Conservation (phyloP, 768 basidiomycete genomes). For the Boletales sp. region DNA sequence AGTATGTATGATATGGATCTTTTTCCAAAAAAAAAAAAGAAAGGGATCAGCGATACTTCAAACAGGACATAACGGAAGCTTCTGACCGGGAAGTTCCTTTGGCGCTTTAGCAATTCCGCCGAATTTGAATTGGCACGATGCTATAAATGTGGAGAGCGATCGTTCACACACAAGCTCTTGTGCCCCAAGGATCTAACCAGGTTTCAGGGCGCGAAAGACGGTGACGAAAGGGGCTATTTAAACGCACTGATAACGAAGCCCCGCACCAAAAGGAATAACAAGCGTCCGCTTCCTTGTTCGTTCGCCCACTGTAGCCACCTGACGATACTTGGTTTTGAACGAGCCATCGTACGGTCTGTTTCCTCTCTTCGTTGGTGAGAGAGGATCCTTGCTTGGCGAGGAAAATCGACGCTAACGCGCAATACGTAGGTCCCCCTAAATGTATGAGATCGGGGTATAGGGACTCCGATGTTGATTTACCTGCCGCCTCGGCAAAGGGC, state of each 20-base stretch:
- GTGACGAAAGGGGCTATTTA: not conserved
- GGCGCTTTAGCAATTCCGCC: conserved; percentile 89
- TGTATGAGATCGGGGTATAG: not conserved
- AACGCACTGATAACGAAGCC: conserved; percentile 66
- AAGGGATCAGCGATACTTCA: conserved; percentile 9
- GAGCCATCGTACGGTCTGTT: conserved; percentile 72
- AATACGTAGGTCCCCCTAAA: conserved; percentile 91
- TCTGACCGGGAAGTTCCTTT: conserved; percentile 71
- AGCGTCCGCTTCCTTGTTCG: conserved; percentile 83
- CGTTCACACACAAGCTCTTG: conserved; percentile 52
- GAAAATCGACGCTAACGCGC: conserved; percentile 72
- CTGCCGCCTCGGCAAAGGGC: conserved; percentile 81
- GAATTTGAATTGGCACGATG: conserved; percentile 77
- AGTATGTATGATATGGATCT: conserved; percentile 97
- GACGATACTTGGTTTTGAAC: conserved; percentile 56
- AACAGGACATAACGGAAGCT: not conserved
- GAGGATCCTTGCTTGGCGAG: conserved; percentile 36
- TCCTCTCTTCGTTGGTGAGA: conserved; percentile 38
- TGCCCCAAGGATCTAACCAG: conserved; percentile 63
- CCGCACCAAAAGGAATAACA: conserved; percentile 98
- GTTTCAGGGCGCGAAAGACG: not conserved
- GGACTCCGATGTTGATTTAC: conserved; percentile 36
- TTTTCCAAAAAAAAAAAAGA: not conserved
- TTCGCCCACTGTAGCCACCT: conserved; percentile 87
- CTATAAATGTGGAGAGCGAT: conserved; percentile 61